A percentile compares a stretch with the other conserved stretches of the same genome.
phyloP scores from a whole-genome alignment of 306 rosid species.

The Glycine tomentella region DNA sequence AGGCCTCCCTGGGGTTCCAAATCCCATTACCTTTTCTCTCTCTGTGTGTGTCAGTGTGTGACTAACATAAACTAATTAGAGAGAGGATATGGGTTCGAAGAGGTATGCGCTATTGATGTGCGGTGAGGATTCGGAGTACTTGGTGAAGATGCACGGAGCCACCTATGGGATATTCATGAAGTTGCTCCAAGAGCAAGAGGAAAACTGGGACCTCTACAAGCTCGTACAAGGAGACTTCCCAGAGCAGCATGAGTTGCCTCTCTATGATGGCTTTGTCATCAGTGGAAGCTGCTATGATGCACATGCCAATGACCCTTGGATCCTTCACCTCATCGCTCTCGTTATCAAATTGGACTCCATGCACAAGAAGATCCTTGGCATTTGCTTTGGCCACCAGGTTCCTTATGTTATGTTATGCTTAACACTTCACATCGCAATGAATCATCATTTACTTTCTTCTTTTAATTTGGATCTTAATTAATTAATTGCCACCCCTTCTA shows the following conservation, averaged over 20 bases:
- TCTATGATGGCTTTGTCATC: constrained; percentile 76
- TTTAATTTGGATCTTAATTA: background rate
- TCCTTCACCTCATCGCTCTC: constrained; percentile 62
- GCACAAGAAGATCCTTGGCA: constrained; percentile 76
- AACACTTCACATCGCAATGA: no score
- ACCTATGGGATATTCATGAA: constrained; percentile 74
- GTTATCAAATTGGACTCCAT: constrained; percentile 58
- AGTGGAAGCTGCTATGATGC: constrained; percentile 93
- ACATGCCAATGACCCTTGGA: constrained; percentile 80
- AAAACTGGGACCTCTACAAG: constrained; percentile 72
- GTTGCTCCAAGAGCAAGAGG: constrained; percentile 78
- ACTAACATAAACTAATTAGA: no score
- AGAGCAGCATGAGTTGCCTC: constrained; percentile 44
- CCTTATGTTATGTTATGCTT: no score
- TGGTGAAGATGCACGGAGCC: constrained; percentile 76
- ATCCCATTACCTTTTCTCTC: no score
- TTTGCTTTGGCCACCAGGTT: constrained; percentile 96
- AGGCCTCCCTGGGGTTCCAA: no score
- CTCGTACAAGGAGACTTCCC: constrained; percentile 73
- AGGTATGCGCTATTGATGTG: constrained; percentile 72
- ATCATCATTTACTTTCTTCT: no score
- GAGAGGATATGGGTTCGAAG: no score
- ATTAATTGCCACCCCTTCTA: no score
- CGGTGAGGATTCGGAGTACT: constrained; percentile 89
- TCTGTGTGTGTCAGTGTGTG: no score